A percentile compares a stretch with the other conserved stretches of the same genome.
These are phyloP conservation scores for Kodamaea kakaduensis DNA, from an alignment of 805 yeast species.

Conservation along the genomic window DNA sequence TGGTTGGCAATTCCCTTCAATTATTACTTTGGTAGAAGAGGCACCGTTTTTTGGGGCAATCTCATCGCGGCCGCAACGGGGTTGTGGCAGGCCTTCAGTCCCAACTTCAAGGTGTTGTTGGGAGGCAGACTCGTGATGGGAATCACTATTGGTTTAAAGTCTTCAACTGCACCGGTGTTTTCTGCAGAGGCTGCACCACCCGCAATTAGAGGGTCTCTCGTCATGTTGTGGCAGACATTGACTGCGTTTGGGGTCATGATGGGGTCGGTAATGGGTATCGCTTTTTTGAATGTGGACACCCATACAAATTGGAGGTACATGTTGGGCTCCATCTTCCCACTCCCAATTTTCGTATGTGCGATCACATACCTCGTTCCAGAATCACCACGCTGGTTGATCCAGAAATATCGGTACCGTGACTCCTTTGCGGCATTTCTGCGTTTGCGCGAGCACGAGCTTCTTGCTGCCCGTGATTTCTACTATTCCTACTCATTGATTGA, in stretches of 20 bases:
- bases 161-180: slow-evolving; percentile 14
- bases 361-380: slow-evolving; percentile 21
- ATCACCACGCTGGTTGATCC: slow-evolving; percentile 25
- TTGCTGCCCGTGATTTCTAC: slow-evolving; percentile 15
- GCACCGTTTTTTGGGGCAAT: slow-evolving; percentile 10
- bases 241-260: slow-evolving; percentile 17
- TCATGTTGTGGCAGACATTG: slow-evolving; percentile 17
- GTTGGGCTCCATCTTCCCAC: slow-evolving; percentile 14
- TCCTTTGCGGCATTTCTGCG: slow-evolving; percentile 13
- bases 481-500: slow-evolving; percentile 9
- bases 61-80: slow-evolving; percentile 11
- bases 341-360: slow-evolving; percentile 11
- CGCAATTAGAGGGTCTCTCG: slow-evolving; percentile 12
- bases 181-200: slow-evolving; percentile 15
- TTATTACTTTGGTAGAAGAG: slow-evolving; percentile 12
- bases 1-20: slow-evolving; percentile 9
- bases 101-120: slow-evolving; percentile 8
- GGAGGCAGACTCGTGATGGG: slow-evolving; percentile 16
- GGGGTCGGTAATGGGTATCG: slow-evolving; percentile 12
- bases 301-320: slow-evolving; percentile 13
- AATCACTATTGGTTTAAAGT: slow-evolving; percentile 14
- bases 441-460: slow-evolving; percentile 10
- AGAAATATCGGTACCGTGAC: slow-evolving; percentile 12
- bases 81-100: slow-evolving; percentile 16
- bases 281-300: slow-evolving; percentile 10